phyloP scores from a whole-genome alignment of 176 grass and related monocot species.

The Zea luxurians region DNA sequence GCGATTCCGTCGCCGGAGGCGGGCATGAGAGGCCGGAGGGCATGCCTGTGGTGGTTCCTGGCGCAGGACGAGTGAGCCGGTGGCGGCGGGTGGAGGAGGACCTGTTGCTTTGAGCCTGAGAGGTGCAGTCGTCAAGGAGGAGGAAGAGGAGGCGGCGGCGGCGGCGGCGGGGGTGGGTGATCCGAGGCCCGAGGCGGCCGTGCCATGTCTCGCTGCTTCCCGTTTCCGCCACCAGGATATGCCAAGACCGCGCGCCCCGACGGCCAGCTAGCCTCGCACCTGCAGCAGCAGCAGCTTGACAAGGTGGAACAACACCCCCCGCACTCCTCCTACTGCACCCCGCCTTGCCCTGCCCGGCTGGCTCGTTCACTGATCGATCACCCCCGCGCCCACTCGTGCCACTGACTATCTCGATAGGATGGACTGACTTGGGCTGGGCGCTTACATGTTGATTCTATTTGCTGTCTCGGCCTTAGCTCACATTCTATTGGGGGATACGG shows the following conservation, averaged over 20 bases:
- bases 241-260: conserved; percentile 59
- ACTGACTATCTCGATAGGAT: background rate
- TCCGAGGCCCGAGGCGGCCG: conserved; percentile 55
- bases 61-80: conserved; percentile 33
- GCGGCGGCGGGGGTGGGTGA: conserved; percentile 40
- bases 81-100: background rate
- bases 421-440: background rate
- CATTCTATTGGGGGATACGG: background rate
- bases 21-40: conserved; percentile 41
- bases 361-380: background rate
- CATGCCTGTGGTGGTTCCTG: conserved; percentile 16
- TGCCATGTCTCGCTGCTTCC: conserved; percentile 92
- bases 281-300: conserved; percentile 27
- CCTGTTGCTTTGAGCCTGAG: background rate
- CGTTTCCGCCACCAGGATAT: conserved; percentile 81
- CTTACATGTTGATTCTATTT: background rate
- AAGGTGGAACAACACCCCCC: conserved; percentile 45
- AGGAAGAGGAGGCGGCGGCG: background rate
- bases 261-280: conserved; percentile 35
- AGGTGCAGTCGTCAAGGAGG: background rate
- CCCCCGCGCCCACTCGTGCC: background rate
- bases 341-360: background rate
- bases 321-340: background rate
- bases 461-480: background rate
- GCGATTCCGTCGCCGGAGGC: conserved; percentile 43